Percentiles rank a stretch among this genome's conserved stretches.
Evolutionary conservation across 176 grass and related monocot genomes (phyloP).

Genomic region (Hsuehochloa calcarea): DNA sequence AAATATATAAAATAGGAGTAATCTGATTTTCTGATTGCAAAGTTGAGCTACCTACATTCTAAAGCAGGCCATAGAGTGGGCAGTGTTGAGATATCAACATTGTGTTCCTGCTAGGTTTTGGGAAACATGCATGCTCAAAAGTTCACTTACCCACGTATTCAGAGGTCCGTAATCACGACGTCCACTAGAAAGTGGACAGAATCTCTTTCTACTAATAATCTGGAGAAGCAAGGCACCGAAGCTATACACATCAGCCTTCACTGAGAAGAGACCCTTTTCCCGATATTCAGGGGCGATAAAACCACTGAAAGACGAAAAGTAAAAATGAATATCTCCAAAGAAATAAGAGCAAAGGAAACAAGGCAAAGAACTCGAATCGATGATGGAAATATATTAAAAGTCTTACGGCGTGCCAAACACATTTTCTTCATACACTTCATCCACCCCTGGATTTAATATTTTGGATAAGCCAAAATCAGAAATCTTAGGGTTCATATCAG

Average conservation of each 20-base stretch:
- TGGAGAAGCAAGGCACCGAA: slow-evolving; percentile 11
- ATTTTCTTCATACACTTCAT: not conserved
- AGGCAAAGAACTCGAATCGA: not conserved
- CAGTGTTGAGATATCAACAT: no score
- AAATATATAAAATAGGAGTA: not conserved
- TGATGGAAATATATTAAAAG: not conserved
- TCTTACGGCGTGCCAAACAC: slow-evolving; percentile 20
- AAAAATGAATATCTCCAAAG: not conserved
- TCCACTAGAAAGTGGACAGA: not conserved
- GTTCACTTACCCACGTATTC: not conserved
- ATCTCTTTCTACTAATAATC: slow-evolving; percentile 3
- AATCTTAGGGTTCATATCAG: slow-evolving; percentile 45
- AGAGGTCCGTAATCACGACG: not conserved
- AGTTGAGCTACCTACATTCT: not conserved
- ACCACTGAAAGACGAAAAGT: slow-evolving; percentile 18
- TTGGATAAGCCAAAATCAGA: slow-evolving; percentile 34
- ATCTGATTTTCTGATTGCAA: not conserved
- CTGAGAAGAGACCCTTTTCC: not conserved
- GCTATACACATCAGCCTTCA: slow-evolving; percentile 20
- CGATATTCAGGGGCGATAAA: slow-evolving; percentile 20
- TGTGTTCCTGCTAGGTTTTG: not conserved
- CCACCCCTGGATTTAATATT: not conserved
- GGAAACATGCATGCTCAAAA: not conserved
- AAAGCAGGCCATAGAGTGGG: not conserved
- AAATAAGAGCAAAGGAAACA: not conserved